Evolutionary conservation across 768 basidiomycete species (phyloP), one percentile per base, ranked within the genome.

Genomic region (Trametes cubensis): DNA sequence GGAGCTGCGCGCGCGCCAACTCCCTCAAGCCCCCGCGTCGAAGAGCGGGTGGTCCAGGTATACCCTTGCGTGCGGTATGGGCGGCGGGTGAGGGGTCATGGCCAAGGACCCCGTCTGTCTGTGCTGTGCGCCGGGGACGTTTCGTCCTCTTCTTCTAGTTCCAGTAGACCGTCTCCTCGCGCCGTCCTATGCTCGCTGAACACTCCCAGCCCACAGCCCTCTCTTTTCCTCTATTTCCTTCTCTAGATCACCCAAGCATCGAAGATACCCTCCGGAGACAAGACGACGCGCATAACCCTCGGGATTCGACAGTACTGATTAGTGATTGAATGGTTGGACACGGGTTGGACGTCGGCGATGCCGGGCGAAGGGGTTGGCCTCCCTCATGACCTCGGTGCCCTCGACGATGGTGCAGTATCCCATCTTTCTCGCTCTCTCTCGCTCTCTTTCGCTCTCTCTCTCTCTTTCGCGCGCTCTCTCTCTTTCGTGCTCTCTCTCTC

Each of bases 41-140:
- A 23, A 20, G 21, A 21, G 41, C 11, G 50, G 17, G 30, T 10
- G 34, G 34, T 11, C 3, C 40, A 54, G 40, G 53, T 54, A 54
- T 44, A 54, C 53, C 53, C 40, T 26, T 23, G 50, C 34, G 53
- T 26, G 41, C 53, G 53, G 53, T 54, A 25, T 30, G 17, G 13
- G 53, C 53, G 53, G 40, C 53, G 53, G 41, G 53, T 41, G 53
- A 54, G 53, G 53, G 44, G 53, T 54, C 53, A 54, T 54, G 53
- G 28, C 53, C 41, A 23, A 41, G n/a, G 53, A 54, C 53, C 53
- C 40, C 53, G 53, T 54, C 53, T n/a, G 53, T 44, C 34, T 26
- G 53, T 38, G 53, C 23, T 15, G 53, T 54, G 39, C 21, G 34
- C 21, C 23, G 41, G 40, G 40, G 53, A 41, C 2, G 25, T 21